These are phyloP conservation scores for Puccinia coronata DNA, from an alignment of 1,284 basidiomycete species.

Conservation along the genomic window DNA sequence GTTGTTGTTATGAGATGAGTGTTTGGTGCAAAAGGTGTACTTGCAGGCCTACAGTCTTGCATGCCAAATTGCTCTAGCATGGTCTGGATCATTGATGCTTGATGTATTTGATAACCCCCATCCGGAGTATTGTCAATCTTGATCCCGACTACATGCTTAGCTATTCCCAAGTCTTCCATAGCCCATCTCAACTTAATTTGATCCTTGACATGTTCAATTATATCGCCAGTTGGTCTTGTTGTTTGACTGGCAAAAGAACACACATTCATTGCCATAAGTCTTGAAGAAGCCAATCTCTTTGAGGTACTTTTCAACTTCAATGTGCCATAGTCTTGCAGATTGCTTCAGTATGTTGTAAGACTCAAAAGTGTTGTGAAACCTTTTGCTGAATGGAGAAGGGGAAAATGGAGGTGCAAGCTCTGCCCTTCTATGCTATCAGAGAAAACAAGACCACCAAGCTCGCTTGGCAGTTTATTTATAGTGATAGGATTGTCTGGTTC, in stretches of 20 bases:
- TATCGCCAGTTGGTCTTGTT: conserved; percentile 4
- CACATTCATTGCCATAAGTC: conserved; percentile 25
- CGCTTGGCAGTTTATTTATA: no score
- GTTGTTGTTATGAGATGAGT: not conserved
- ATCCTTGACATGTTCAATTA: not conserved
- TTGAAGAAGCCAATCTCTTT: conserved; percentile 6
- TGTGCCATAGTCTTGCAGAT: conserved; percentile 30
- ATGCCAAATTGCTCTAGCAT: not conserved
- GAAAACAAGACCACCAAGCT: no score
- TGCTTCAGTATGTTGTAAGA: no score
- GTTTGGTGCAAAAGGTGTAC: not conserved
- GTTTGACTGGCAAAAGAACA: no score
- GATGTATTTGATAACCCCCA: not conserved
- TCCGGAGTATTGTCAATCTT: not conserved
- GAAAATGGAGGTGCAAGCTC: no score
- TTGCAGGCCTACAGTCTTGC: conserved; percentile 9
- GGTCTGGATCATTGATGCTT: not conserved
- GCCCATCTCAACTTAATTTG: conserved; percentile 1
- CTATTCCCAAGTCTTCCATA: conserved; percentile 24
- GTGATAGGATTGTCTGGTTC: no score
- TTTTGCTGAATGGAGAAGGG: no score
- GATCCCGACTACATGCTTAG: conserved; percentile 7
- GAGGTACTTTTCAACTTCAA: conserved; percentile 13
- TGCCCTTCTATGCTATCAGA: no score
- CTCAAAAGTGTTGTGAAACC: no score